phyloP scores from a whole-genome alignment of 306 rosid species.

The Elaeagnus macrophylla region DNA sequence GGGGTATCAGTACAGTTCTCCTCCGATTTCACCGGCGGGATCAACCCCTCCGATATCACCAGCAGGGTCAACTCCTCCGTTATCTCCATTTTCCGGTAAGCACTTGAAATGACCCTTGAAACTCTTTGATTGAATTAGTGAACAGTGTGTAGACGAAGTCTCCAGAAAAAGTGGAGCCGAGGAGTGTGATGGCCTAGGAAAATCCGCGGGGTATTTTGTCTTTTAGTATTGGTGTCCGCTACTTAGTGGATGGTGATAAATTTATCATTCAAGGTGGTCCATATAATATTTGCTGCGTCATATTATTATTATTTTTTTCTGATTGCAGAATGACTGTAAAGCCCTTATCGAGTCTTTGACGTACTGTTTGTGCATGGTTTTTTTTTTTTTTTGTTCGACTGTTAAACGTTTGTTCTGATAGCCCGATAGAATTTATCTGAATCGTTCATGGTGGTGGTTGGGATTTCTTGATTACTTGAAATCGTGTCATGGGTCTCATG shows the following conservation, averaged over 20 bases:
- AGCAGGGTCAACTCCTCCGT: conserved; percentile 65
- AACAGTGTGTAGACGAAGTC: too few species aligned
- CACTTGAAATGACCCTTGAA: neutral
- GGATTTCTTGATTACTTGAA: too few species aligned
- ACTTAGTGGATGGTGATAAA: neutral
- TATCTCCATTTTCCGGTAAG: conserved; percentile 81
- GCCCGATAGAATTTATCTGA: too few species aligned
- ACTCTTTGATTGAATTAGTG: neutral
- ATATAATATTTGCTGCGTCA: conserved; percentile 1
- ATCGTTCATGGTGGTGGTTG: too few species aligned
- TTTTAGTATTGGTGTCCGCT: conserved; percentile 4
- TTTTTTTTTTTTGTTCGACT: too few species aligned
- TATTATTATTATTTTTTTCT: neutral
- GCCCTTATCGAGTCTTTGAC: neutral
- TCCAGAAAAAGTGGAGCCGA: neutral
- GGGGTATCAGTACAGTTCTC: conserved; percentile 55
- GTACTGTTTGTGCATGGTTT: too few species aligned
- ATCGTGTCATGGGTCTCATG: too few species aligned
- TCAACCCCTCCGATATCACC: conserved; percentile 75
- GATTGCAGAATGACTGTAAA: conserved; percentile 5
- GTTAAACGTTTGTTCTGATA: too few species aligned
- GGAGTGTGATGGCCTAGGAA: conserved; percentile 2
- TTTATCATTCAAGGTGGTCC: neutral
- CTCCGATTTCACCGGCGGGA: conserved; percentile 75
- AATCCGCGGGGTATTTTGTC: conserved; percentile 24